Evolutionary conservation across 305 asterid species (phyloP).

Genomic region (Fraxinus angustifolia): DNA sequence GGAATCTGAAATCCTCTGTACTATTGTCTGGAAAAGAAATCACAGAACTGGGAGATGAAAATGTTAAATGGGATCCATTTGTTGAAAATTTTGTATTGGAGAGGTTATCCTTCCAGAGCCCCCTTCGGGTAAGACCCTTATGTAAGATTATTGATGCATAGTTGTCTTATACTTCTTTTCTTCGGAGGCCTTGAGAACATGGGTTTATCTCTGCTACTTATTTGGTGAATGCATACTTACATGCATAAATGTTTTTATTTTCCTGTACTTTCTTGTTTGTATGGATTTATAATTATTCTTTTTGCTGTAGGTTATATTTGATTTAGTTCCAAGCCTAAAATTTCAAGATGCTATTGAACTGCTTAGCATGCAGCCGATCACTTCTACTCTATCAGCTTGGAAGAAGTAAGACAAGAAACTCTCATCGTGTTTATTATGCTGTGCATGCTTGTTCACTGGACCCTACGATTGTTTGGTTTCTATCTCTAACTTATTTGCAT

Average conservation of each 20-base stretch:
- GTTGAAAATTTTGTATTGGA: constrained; percentile 97
- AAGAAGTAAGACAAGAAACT: constrained; percentile 56
- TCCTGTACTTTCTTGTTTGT: constrained; percentile 22
- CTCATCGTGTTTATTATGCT: constrained; percentile 8
- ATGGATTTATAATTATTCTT: constrained; percentile 6
- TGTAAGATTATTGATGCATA: constrained; percentile 16
- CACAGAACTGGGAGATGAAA: constrained; percentile 41
- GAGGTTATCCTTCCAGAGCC: constrained; percentile 91
- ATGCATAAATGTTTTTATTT: constrained; percentile 14
- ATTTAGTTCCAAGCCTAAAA: constrained; percentile 86
- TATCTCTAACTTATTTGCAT: constrained; percentile 8
- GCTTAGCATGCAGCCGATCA: constrained; percentile 95
- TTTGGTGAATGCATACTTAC: constrained; percentile 9
- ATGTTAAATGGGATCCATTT: constrained; percentile 73
- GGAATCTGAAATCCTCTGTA: constrained; percentile 85
- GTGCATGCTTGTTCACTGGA: constrained; percentile 9
- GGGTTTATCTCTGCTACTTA: constrained; percentile 20
- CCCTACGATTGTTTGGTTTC: constrained; percentile 11
- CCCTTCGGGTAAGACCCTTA: constrained; percentile 74
- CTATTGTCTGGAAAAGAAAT: constrained; percentile 66
- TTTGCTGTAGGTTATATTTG: constrained; percentile 75
- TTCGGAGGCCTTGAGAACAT: constrained; percentile 15
- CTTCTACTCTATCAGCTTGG: constrained; percentile 92
- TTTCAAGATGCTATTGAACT: constrained; percentile 91
- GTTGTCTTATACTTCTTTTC: constrained; percentile 20